Percentiles rank a stretch among this genome's conserved stretches.
Evolutionary conservation across 2,329 filamentous ascomycete genomes (phyloP).

Genomic region (Pseudogymnoascus sp.): DNA sequence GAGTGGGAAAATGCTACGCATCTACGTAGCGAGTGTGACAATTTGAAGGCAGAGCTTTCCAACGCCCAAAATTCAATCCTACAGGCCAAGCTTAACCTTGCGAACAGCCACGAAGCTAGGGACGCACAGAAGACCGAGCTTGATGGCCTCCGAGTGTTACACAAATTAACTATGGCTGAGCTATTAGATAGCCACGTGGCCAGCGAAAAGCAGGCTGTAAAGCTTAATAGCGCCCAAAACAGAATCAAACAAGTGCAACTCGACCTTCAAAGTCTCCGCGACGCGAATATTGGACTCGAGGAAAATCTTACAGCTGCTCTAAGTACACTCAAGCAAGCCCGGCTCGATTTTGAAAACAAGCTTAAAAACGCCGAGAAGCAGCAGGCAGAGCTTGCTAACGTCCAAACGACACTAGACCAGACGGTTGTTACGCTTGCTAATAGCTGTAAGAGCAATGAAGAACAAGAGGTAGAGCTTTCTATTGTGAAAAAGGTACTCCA

Average conservation of each 20-base stretch:
- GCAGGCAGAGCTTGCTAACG: not conserved
- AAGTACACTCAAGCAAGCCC: not conserved
- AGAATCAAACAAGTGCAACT: not conserved
- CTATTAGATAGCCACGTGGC: not conserved
- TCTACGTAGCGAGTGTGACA: not conserved
- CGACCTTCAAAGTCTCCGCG: not conserved
- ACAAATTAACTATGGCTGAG: not conserved
- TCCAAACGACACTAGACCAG: not conserved
- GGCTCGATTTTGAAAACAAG: not conserved
- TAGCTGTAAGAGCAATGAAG: not conserved
- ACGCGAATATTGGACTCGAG: not conserved
- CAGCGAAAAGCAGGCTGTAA: not conserved
- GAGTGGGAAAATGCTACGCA: not conserved
- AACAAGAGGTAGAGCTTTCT: not conserved
- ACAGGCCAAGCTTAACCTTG: not conserved
- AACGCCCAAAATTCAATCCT: not conserved
- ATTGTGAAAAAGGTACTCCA: not conserved
- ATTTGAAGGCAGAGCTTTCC: not conserved
- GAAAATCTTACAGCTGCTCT: not conserved
- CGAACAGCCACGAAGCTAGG: not conserved
- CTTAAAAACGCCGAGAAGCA: not conserved
- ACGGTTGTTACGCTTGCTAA: not conserved
- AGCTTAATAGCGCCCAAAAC: not conserved
- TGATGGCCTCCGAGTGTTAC: not conserved
- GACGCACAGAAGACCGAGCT: not conserved